phyloP scores from a whole-genome alignment of 805 yeast species.

The Teunomyces atbi region DNA sequence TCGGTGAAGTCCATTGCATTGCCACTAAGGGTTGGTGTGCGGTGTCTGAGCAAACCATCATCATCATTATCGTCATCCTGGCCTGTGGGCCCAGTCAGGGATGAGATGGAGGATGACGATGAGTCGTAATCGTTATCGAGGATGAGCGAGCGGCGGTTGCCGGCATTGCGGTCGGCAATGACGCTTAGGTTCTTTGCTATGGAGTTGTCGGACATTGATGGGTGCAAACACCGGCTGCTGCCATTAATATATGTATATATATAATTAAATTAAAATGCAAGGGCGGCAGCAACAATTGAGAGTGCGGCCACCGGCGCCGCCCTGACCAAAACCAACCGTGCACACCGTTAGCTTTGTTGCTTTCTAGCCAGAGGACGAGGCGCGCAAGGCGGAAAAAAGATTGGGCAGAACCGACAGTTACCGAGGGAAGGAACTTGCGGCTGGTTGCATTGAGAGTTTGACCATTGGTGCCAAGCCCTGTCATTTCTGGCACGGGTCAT shows the following conservation, averaged over 20 bases:
- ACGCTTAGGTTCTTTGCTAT: neutral
- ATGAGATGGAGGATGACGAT: neutral
- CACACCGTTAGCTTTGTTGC: neutral
- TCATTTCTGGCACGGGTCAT: neutral
- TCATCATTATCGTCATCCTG: neutral
- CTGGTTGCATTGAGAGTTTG: too few species aligned
- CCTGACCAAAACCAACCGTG: neutral
- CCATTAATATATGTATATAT: too few species aligned
- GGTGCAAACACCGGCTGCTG: too few species aligned
- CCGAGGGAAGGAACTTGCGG: too few species aligned
- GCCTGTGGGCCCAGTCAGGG: neutral
- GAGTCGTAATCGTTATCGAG: slow-evolving; percentile 4
- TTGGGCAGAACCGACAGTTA: neutral
- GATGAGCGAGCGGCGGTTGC: slow-evolving; percentile 1
- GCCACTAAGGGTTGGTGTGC: neutral
- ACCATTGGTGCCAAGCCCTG: too few species aligned
- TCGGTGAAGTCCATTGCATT: neutral
- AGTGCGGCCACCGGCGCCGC: neutral
- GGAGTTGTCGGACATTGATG: neutral
- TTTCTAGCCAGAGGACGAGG: neutral
- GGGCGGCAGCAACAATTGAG: neutral
- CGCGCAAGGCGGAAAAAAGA: too few species aligned
- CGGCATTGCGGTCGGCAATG: neutral
- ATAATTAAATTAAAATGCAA: too few species aligned
- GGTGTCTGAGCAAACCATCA: neutral